These are phyloP conservation scores for Pichia californica DNA, from an alignment of 805 yeast genomes.

Conservation along the genomic window DNA sequence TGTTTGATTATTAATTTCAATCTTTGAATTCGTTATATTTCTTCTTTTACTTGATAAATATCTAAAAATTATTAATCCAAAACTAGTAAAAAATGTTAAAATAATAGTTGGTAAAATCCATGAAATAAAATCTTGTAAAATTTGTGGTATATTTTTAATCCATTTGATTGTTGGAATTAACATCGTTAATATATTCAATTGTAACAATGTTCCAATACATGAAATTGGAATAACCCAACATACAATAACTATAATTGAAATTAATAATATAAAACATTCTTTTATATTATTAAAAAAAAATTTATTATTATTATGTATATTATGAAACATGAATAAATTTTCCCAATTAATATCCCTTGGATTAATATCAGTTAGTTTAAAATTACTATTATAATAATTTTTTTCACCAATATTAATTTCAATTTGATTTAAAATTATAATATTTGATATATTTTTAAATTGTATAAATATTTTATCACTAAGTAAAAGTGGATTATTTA, in stretches of 20 bases:
- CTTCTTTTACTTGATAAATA: constrained; percentile 50
- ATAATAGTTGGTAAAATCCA: constrained; percentile 64
- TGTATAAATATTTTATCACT: constrained; percentile 52
- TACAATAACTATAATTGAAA: constrained; percentile 44
- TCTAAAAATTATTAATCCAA: constrained; percentile 54
- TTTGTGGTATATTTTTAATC: constrained; percentile 48
- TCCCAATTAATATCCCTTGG: constrained; percentile 71
- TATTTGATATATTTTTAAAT: constrained; percentile 50
- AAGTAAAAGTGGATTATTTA: constrained; percentile 2
- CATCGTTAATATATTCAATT: constrained; percentile 56
- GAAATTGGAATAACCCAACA: constrained; percentile 82
- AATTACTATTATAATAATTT: constrained; percentile 36
- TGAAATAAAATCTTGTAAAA: constrained; percentile 46
- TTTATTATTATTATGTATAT: constrained; percentile 26
- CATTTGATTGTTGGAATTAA: constrained; percentile 56
- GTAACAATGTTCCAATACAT: constrained; percentile 68
- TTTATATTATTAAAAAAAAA: constrained; percentile 34
- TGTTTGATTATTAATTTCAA: constrained; percentile 65
- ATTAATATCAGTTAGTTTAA: constrained; percentile 45
- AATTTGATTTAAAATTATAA: constrained; percentile 60
- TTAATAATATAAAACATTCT: constrained; percentile 36
- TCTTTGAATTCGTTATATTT: constrained; percentile 50
- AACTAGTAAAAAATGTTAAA: constrained; percentile 55
- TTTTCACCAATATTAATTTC: constrained; percentile 42
- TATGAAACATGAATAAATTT: too few species aligned